A percentile compares a stretch with the other conserved stretches of the same genome.
Conservation (phyloP, 331 rosid genomes). For the Malus hybrid region DNA sequence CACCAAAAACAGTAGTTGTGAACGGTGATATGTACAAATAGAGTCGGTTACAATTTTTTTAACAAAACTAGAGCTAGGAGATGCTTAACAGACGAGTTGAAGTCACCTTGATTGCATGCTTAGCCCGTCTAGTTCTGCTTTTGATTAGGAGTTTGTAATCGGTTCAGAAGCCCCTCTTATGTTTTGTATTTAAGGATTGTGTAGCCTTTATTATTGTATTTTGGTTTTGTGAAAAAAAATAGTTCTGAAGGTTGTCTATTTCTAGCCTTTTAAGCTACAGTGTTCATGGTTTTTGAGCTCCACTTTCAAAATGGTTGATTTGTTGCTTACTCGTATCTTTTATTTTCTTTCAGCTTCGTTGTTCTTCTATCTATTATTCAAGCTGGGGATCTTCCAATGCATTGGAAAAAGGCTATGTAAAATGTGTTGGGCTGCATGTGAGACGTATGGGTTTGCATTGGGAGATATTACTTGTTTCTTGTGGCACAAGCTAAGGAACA, state of each 20-base stretch:
- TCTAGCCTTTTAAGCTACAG: not conserved
- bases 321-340: not conserved
- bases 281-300: not conserved
- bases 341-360: constrained; percentile 29
- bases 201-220: no score
- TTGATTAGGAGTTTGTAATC: no score
- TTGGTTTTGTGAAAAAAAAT: no score
- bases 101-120: no score
- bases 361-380: constrained; percentile 33
- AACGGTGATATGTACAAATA: no score
- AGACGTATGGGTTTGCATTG: constrained; percentile 32
- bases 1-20: not conserved
- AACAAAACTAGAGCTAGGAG: no score
- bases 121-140: no score
- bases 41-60: no score
- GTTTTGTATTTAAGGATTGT: no score
- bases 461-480: constrained; percentile 29
- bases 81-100: no score
- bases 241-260: no score
- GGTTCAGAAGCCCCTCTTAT: no score
- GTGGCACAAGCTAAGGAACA: constrained; percentile 36
- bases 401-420: constrained; percentile 41
- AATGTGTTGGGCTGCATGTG: constrained; percentile 38
- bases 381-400: constrained; percentile 46
- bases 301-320: not conserved